phyloP scores from a whole-genome alignment of 257 asterid species.

The Paraleonurus japonicus region DNA sequence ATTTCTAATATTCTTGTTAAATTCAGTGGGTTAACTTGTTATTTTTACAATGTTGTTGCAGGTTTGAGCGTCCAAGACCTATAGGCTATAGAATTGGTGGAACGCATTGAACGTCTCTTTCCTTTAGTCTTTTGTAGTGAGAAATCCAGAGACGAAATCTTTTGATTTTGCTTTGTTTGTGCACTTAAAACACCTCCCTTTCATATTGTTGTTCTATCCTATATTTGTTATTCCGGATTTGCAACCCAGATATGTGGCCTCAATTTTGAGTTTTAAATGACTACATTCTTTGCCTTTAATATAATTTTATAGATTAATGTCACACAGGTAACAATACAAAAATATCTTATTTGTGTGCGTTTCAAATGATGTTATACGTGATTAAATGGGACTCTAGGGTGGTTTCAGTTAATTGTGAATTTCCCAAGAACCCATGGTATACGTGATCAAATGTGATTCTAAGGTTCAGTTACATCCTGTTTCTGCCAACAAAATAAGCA shows the following conservation, averaged over 20 bases:
- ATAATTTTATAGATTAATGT: not conserved
- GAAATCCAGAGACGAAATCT: not conserved
- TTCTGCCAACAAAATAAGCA: too few species aligned
- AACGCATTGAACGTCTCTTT: not conserved
- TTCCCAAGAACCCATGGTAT: too few species aligned
- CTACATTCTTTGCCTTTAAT: not conserved
- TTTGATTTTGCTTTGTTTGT: not conserved
- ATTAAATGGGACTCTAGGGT: too few species aligned
- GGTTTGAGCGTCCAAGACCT: constrained; percentile 49
- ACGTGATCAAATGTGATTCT: too few species aligned
- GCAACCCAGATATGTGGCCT: not conserved
- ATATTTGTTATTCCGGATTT: constrained; percentile 14
- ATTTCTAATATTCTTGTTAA: not conserved
- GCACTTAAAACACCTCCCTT: not conserved
- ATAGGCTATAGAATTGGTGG: constrained; percentile 36
- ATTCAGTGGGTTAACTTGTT: not conserved
- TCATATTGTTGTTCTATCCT: not conserved
- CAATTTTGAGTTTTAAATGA: constrained; percentile 12
- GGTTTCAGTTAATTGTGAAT: too few species aligned
- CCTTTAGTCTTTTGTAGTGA: not conserved
- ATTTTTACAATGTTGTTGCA: constrained; percentile 9
- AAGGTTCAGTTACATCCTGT: too few species aligned
- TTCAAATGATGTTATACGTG: too few species aligned
- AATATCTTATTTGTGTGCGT: not conserved
- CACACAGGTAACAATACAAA: not conserved